These are phyloP conservation scores for Hortiboletus flavorubellus DNA, from an alignment of 768 basidiomycete genomes.

Conservation along the genomic window DNA sequence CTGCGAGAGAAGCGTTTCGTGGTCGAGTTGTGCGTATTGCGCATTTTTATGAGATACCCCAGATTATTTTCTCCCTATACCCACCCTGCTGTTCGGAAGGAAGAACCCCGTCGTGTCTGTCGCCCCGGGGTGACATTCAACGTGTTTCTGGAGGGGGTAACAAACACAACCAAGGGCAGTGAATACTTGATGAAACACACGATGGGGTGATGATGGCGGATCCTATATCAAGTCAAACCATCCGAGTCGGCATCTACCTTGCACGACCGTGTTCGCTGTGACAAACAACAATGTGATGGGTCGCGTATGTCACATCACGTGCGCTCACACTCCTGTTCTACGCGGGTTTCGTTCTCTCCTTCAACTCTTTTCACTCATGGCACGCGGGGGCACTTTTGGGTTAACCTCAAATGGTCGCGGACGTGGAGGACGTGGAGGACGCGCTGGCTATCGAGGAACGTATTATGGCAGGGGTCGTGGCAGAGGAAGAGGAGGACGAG, in stretches of 20 bases:
- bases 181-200: background rate
- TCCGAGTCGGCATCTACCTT: too few species aligned
- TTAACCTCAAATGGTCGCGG: constrained; percentile 45
- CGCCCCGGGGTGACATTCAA: too few species aligned
- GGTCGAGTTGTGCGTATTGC: constrained; percentile 9
- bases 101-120: background rate
- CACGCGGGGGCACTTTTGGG: constrained; percentile 53
- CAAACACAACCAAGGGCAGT: background rate
- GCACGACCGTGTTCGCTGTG: background rate
- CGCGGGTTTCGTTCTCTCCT: constrained; percentile 4
- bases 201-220: too few species aligned
- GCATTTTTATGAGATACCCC: constrained; percentile 29
- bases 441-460: constrained; percentile 31
- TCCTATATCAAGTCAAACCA: background rate
- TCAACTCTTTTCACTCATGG: constrained; percentile 23
- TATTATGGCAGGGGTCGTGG: constrained; percentile 48
- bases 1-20: background rate
- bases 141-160: background rate
- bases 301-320: constrained; percentile 29
- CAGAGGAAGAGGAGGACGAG: constrained; percentile 40
- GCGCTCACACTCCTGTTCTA: background rate
- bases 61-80: constrained; percentile 8
- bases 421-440: constrained; percentile 41
- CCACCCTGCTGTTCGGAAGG: background rate
- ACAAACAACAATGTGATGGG: constrained; percentile 15